Evolutionary conservation across 169 alveolate species (phyloP), one percentile per base, ranked within the genome.

Genomic region (Eimeria falciformis): DNA sequence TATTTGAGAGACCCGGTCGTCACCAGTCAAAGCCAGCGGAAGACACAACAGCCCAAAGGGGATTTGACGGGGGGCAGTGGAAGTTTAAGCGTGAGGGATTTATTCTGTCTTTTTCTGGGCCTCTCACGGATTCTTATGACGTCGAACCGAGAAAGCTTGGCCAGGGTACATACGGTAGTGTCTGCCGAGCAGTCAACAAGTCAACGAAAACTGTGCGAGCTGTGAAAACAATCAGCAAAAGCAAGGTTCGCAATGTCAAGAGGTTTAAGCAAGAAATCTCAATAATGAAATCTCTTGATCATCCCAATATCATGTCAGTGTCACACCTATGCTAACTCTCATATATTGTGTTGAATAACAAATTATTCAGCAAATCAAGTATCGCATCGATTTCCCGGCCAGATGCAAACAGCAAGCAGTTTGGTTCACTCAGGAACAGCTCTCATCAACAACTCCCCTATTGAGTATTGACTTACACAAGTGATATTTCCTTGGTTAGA

Each of bases 221-320:
- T 45, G 96, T 96, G 65, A 96, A 96, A 73, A 95, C 96, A 14
- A 96, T 96, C 73, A 94, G 97, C 55, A 95, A 96, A 75, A 93
- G 93, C 66, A 94, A 95, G 86, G 95, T 96, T 73, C 95, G 95
- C 53, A 96, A 96, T 45, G 89, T 96, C 68, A 97, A 95, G 46
- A 18, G 96, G 23, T 96, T 96, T 86, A 94, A 95, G 94, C 96
- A 95, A 84, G 98, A 97, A 92, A 96, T 96, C 40, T 96, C 95
- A 62, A 96, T 97, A 27, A 94, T 94, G 95, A 94, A 94, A 89
- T 58, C 83, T 47, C 92, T 93, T 29, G 94, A 94, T 45, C 95
- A 94, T 47, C 95, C 95, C 50, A 94, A 94, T 62, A 94, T 94
- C 75, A 79, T 94, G 94, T 91, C 46, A 65, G 93, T 47, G 58